Conservation (phyloP, 306 rosid genomes). For the Purshia tridentata region DNA sequence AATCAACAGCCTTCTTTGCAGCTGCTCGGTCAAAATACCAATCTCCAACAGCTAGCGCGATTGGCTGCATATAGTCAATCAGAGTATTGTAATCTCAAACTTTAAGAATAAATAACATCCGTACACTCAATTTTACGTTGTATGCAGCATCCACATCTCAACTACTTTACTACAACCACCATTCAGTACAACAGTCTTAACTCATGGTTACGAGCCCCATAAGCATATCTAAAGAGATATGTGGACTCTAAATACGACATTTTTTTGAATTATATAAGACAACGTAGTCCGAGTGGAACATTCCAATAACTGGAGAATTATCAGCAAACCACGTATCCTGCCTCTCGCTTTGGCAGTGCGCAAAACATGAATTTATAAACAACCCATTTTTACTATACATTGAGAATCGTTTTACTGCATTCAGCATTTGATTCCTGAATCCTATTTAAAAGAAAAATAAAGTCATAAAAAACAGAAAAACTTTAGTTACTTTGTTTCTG, state of each 20-base stretch:
- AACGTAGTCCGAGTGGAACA: too few relatives aligned
- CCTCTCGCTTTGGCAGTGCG: constrained; percentile 94
- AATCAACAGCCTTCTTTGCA: constrained; percentile 63
- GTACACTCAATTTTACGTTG: too few relatives aligned
- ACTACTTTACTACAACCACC: too few relatives aligned
- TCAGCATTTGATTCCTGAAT: constrained; percentile 82
- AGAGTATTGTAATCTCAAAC: too few relatives aligned
- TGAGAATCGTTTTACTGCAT: constrained; percentile 53
- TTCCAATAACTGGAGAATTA: constrained; percentile 60
- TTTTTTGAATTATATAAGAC: too few relatives aligned
- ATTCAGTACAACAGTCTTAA: too few relatives aligned
- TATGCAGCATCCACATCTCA: too few relatives aligned
- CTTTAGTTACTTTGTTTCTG: not conserved
- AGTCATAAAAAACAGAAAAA: not conserved
- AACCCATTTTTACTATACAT: constrained; percentile 59
- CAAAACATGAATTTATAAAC: constrained; percentile 82
- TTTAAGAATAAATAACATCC: too few relatives aligned
- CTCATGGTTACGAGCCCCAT: too few relatives aligned
- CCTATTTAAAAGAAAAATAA: constrained; percentile 40
- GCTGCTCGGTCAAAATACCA: constrained; percentile 83
- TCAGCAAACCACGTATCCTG: constrained; percentile 94
- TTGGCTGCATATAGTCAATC: constrained; percentile 52
- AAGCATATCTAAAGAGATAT: too few relatives aligned
- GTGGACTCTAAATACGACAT: too few relatives aligned
- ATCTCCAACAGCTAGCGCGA: constrained; percentile 86